Percentiles rank a stretch among this genome's conserved stretches.
phyloP scores from a whole-genome alignment of 768 basidiomycete species.

The Gymnopilus junonius region DNA sequence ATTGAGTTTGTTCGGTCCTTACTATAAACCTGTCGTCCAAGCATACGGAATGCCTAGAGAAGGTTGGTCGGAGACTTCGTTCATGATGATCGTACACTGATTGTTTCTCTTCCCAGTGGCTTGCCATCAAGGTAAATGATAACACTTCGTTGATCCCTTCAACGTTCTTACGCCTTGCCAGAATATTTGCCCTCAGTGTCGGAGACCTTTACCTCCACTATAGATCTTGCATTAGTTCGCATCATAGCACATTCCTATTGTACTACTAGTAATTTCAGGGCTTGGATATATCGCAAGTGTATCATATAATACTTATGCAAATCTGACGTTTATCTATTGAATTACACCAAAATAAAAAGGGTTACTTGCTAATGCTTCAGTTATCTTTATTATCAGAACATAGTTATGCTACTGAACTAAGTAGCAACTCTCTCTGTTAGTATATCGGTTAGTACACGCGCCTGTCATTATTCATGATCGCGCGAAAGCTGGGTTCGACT shows the following conservation, averaged over 20 bases:
- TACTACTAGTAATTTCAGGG: not conserved
- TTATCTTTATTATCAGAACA: too few relatives aligned
- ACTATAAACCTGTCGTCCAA: slow-evolving; percentile 26
- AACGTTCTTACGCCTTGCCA: slow-evolving; percentile 29
- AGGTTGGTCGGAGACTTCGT: slow-evolving; percentile 42
- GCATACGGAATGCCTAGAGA: slow-evolving; percentile 89
- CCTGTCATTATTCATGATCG: slow-evolving; percentile 12
- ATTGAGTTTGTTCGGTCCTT: not conserved
- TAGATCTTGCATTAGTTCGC: slow-evolving; percentile 33
- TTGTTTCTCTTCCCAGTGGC: slow-evolving; percentile 51
- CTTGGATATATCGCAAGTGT: not conserved
- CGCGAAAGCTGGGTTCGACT: slow-evolving; percentile 21
- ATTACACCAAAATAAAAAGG: too few relatives aligned
- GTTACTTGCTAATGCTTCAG: too few relatives aligned
- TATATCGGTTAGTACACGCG: slow-evolving; percentile 21
- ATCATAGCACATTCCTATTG: not conserved
- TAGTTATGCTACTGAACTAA: too few relatives aligned
- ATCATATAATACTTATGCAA: not conserved
- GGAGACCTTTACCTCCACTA: slow-evolving; percentile 80
- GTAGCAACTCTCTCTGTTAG: slow-evolving; percentile 10
- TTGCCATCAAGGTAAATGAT: slow-evolving; percentile 66
- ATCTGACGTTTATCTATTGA: too few relatives aligned
- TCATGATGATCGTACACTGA: slow-evolving; percentile 12
- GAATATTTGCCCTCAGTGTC: slow-evolving; percentile 94
- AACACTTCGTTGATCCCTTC: not conserved